A percentile compares a stretch with the other conserved stretches of the same genome.
phyloP scores from a whole-genome alignment of 1,284 basidiomycete genomes.

The Tilletia caries region DNA sequence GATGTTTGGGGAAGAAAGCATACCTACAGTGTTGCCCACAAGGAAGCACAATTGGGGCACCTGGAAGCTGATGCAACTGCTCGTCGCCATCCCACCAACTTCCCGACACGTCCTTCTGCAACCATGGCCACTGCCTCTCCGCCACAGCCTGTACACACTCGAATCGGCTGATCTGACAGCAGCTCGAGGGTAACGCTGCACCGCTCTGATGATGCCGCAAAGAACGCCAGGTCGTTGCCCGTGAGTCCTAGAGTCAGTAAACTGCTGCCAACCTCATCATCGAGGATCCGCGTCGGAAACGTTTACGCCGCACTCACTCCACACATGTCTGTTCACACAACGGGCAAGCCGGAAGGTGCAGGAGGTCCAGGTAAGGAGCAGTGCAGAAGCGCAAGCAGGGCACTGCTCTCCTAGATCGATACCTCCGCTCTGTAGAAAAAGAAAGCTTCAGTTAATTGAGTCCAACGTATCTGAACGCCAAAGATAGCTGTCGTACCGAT shows the following conservation, averaged over 20 bases:
- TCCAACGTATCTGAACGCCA: no score
- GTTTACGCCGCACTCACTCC: not conserved
- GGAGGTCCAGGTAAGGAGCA: not conserved
- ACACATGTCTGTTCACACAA: not conserved
- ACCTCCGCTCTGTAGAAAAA: not conserved
- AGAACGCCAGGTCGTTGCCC: not conserved
- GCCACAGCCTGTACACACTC: not conserved
- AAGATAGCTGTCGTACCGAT: no score
- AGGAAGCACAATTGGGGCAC: not conserved
- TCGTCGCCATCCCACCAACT: not conserved
- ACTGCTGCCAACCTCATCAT: not conserved
- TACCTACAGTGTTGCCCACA: not conserved
- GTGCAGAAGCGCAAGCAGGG: not conserved
- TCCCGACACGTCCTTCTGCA: no score
- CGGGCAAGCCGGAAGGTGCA: not conserved
- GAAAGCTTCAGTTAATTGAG: not conserved
- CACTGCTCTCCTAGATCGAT: not conserved
- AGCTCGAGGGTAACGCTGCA: conserved; percentile 1
- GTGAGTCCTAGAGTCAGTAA: not conserved
- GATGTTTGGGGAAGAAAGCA: no score
- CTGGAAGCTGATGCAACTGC: not conserved
- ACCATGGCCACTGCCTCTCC: not conserved
- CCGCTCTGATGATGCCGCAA: not conserved
- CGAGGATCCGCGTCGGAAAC: not conserved
- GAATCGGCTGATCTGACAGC: not conserved